Evolutionary conservation across 176 grass and related monocot genomes (phyloP), one percentile per base, ranked within the genome.

Genomic region (Juncus effusus): DNA sequence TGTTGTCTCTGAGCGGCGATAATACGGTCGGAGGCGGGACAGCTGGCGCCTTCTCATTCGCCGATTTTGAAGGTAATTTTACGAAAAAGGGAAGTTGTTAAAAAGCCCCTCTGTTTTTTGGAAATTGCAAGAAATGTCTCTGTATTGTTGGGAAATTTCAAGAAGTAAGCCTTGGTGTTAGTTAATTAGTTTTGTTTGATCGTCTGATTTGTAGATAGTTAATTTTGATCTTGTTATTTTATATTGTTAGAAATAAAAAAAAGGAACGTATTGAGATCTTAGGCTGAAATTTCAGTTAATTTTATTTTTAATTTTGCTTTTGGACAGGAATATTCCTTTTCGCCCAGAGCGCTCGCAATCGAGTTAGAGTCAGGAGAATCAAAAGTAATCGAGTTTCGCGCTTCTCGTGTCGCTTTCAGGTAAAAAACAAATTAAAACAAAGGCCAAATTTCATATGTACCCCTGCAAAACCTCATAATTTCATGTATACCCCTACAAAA

Each of bases 371-470:
- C 88, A 40, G 94, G 94, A 70, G 94, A 99, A 65, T 86, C 88
- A 54, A 84, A 78, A 84, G 83, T 82, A 53, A 79, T 92, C 76
- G 72, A 84, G 67, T 99, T 99, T 65, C 82, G 36, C 59, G 94
- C 94, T 69, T 80, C 75, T 41, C 86, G 94, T 89, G 85, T 99
- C 88, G 88, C 94, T 74, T 99, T 84, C 83, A 99, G 94, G 94
- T 99, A 86, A 52, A 74, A 71, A 38, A 37, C 50, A 54, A 16
- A 36, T 72, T 28, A 28, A 28, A 28, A 28, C 19, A 28, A 28
- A 28, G n/a, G n/a, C n/a, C n/a, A n/a, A n/a, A n/a, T n/a, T n/a
- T n/a, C n/a, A n/a, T n/a, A n/a, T n/a, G n/a, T n/a, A n/a, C n/a
- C n/a, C n/a, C n/a, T n/a, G n/a, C n/a, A n/a, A n/a, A n/a, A n/a